A percentile compares a stretch with the other conserved stretches of the same genome.
phyloP scores from a whole-genome alignment of 805 yeast species.

The Candida tallmaniae region DNA sequence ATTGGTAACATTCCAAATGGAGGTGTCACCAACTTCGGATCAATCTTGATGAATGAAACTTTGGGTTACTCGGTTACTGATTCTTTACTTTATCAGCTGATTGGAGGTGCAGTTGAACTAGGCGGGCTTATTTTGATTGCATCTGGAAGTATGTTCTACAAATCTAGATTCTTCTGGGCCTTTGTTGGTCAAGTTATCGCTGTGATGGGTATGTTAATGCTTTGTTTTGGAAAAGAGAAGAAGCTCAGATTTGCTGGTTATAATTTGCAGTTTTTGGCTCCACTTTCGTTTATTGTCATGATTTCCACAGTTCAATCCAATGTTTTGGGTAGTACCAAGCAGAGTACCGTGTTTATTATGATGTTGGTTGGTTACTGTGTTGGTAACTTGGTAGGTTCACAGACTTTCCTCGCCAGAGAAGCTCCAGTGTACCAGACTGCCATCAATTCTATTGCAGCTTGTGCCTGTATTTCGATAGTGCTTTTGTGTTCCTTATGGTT shows the following conservation, averaged over 20 bases:
- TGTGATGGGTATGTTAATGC: conserved; percentile 27
- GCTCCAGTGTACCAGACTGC: conserved; percentile 44
- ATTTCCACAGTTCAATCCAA: conserved; percentile 41
- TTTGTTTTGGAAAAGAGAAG: conserved; percentile 36
- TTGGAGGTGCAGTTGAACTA: conserved; percentile 45
- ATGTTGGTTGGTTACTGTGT: conserved; percentile 46
- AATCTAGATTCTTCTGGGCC: conserved; percentile 25
- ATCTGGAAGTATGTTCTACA: conserved; percentile 18
- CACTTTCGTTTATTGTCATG: conserved; percentile 24
- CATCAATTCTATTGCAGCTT: conserved; percentile 36
- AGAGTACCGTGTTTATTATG: conserved; percentile 42
- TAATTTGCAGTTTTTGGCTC: conserved; percentile 15
- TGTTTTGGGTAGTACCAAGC: conserved; percentile 56
- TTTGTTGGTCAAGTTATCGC: conserved; percentile 19
- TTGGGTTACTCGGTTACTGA: conserved; percentile 23
- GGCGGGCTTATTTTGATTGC: conserved; percentile 33
- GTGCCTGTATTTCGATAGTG: conserved; percentile 22
- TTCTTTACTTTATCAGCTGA: conserved; percentile 42
- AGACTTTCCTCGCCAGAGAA: conserved; percentile 39
- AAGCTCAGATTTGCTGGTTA: conserved; percentile 13
- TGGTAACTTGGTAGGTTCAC: conserved; percentile 56
- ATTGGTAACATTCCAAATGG: conserved; percentile 33
- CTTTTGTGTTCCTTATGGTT: conserved; percentile 22
- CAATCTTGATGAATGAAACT: conserved; percentile 24
- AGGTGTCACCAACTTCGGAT: conserved; percentile 32